Evolutionary conservation across 768 basidiomycete genomes (phyloP).

Genomic region (Pleurotus pulmonarius): DNA sequence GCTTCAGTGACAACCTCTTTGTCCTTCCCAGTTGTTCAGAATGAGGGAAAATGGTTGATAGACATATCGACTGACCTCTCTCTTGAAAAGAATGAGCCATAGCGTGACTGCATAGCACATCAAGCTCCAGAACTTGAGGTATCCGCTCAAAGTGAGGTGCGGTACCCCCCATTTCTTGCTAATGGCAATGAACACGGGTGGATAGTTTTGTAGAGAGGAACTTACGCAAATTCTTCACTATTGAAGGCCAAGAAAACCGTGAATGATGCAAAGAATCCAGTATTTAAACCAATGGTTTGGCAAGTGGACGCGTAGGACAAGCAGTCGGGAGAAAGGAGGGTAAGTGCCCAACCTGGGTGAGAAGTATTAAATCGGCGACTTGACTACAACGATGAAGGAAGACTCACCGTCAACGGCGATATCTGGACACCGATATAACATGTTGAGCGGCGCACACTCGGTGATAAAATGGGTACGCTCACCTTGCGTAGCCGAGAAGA

Average conservation of each 20-base stretch:
- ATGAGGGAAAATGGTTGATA: not conserved
- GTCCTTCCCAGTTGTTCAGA: conserved; percentile 42
- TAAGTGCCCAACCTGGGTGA: conserved; percentile 70
- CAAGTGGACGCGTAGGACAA: conserved; percentile 97
- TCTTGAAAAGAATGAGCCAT: conserved; percentile 85
- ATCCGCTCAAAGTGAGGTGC: conserved; percentile 66
- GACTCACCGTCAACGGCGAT: conserved; percentile 92
- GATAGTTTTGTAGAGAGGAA: conserved; percentile 7
- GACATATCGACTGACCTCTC: conserved; percentile 56
- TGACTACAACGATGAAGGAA: not conserved
- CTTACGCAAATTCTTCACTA: conserved; percentile 85
- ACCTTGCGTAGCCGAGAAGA: conserved; percentile 98
- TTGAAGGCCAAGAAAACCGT: conserved; percentile 98
- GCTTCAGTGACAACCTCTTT: conserved; percentile 67
- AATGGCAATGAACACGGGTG: not conserved
- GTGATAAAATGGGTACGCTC: conserved; percentile 13
- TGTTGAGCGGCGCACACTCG: not conserved
- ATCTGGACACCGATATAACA: conserved; percentile 46
- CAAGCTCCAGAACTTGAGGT: conserved; percentile 83
- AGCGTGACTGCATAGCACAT: conserved; percentile 81
- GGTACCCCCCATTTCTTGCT: conserved; percentile 79
- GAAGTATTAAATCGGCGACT: not conserved
- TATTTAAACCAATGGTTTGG: conserved; percentile 95
- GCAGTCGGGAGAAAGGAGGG: conserved; percentile 87
- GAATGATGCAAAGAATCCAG: conserved; percentile 93